A percentile compares a stretch with the other conserved stretches of the same genome.
Evolutionary conservation across 768 basidiomycete species (phyloP).

Genomic region (Sarcomyxa edulis): DNA sequence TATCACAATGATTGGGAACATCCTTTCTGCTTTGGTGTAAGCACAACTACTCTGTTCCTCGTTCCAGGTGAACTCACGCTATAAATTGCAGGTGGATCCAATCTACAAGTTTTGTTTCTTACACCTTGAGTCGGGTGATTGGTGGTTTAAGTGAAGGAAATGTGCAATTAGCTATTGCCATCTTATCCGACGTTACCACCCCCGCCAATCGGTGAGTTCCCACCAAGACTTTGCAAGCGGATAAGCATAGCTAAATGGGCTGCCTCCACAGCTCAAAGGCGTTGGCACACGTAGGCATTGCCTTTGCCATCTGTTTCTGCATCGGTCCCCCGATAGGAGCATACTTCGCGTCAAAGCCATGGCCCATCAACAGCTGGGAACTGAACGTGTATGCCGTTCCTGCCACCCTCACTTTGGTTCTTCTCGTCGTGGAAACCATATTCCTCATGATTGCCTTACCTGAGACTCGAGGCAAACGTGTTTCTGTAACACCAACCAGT

Average conservation of each 20-base stretch:
- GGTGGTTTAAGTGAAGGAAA: conserved; percentile 97
- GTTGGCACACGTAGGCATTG: conserved; percentile 90
- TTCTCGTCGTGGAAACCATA: conserved; percentile 74
- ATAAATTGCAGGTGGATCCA: conserved; percentile 66
- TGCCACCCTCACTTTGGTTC: conserved; percentile 74
- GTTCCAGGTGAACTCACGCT: background rate
- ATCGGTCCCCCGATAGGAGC: conserved; percentile 93
- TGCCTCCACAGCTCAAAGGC: too few relatives aligned
- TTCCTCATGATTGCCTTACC: conserved; percentile 76
- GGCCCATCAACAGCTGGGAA: conserved; percentile 57
- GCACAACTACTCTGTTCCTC: conserved; percentile 21
- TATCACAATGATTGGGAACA: conserved; percentile 88
- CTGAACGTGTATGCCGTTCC: conserved; percentile 90
- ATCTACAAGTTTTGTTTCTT: conserved; percentile 87
- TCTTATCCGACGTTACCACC: conserved; percentile 86
- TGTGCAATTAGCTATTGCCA: conserved; percentile 93
- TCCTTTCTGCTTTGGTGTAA: conserved; percentile 82
- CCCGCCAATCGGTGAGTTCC: conserved; percentile 75
- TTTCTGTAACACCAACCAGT: too few relatives aligned
- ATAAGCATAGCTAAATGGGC: too few relatives aligned
- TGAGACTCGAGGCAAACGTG: conserved; percentile 71
- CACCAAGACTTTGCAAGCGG: too few relatives aligned
- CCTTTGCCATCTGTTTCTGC: conserved; percentile 93
- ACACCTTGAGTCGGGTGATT: conserved; percentile 83
- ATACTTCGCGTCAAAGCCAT: conserved; percentile 86